Evolutionary conservation across 495 filamentous ascomycete genomes (phyloP).

Genomic region (Emericellopsis terricola): DNA sequence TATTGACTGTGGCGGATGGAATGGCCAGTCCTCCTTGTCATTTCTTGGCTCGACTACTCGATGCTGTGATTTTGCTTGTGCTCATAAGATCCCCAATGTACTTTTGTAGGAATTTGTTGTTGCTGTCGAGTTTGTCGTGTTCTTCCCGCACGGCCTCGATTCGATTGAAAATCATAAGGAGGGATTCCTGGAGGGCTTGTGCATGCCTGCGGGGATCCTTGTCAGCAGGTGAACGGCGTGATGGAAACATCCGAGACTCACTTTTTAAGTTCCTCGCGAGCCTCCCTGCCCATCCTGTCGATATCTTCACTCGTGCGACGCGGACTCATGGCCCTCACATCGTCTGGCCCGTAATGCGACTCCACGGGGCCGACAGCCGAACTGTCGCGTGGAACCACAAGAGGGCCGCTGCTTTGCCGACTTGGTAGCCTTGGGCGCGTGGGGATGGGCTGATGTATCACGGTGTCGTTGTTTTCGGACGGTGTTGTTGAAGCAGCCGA

Average conservation of each 20-base stretch:
- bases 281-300: conserved; percentile 66
- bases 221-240: too few relatives aligned
- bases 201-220: conserved; percentile 47
- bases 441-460: conserved; percentile 24
- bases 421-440: conserved; percentile 33
- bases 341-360: conserved; percentile 54
- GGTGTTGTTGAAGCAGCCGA: conserved; percentile 18
- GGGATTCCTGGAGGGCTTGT: conserved; percentile 66
- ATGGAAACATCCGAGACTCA: conserved; percentile 37
- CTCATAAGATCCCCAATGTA: conserved; percentile 74
- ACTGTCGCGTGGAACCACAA: conserved; percentile 61
- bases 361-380: conserved; percentile 46
- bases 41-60: conserved; percentile 31
- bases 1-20: too few relatives aligned
- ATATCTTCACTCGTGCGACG: conserved; percentile 77
- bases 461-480: conserved; percentile 11
- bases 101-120: conserved; percentile 89
- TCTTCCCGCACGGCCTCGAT: conserved; percentile 90
- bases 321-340: conserved; percentile 89
- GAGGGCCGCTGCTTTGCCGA: conserved; percentile 61
- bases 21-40: too few relatives aligned
- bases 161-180: conserved; percentile 73
- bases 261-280: conserved; percentile 37
- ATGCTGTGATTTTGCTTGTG: conserved; percentile 60
- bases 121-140: conserved; percentile 82